Percentiles rank a stretch among this genome's conserved stretches.
phyloP scores from a whole-genome alignment of 257 asterid species.

The Gardenia jasminoides region DNA sequence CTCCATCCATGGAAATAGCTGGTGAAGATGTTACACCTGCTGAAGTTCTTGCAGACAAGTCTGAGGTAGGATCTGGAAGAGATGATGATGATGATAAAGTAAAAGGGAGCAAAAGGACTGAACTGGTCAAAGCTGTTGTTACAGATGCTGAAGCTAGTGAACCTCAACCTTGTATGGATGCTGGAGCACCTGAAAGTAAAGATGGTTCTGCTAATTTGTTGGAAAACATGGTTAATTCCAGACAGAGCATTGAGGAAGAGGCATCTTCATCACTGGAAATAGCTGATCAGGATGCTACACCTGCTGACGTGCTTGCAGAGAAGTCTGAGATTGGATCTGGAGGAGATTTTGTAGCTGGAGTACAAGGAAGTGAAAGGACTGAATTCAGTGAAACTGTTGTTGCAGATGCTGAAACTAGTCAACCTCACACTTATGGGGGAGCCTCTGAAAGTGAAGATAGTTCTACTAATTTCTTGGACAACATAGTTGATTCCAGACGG shows the following conservation, averaged over 20 bases:
- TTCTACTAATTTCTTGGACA: neutral
- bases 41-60: constrained; percentile 2
- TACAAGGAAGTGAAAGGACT: neutral
- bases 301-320: constrained; percentile 9
- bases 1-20: constrained; percentile 1
- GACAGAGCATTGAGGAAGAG: neutral
- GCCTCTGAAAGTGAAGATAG: constrained; percentile 8
- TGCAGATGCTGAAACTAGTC: neutral
- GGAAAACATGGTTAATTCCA: neutral
- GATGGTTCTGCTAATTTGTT: neutral
- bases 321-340: neutral
- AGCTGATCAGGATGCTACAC: neutral
- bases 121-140: constrained; percentile 15
- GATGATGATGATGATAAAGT: constrained; percentile 15
- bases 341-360: constrained; percentile 9
- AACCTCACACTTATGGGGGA: constrained; percentile 1
- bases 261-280: neutral
- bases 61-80: neutral
- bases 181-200: constrained; percentile 2
- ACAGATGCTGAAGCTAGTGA: constrained; percentile 4
- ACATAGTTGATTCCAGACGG: neutral
- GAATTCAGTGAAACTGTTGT: constrained; percentile 12
- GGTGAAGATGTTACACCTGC: neutral
- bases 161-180: neutral
- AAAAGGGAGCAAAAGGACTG: constrained; percentile 3